Evolutionary conservation across 345 rosid genomes (phyloP), one percentile per base, ranked within the genome.

Genomic region (Raphanus sativus): DNA sequence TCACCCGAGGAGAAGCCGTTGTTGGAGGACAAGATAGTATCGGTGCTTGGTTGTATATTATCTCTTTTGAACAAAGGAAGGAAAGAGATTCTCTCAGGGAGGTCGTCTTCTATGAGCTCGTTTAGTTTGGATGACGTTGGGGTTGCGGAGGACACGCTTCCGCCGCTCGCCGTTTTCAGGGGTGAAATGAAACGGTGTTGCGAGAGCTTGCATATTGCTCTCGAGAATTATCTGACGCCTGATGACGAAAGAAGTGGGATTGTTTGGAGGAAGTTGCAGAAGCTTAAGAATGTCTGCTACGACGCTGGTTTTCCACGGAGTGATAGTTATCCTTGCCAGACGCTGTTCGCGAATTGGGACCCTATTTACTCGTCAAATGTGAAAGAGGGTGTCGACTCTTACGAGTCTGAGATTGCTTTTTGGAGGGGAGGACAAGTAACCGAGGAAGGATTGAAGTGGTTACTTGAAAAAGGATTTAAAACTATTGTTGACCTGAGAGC

Each of bases 151-250:
- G 97, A 89, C 60, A 75, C 83, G 42, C 91, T 90, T 72, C 98
- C 98, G 24, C 98, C 98, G 0, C 98, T 94, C 38, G 97, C 98
- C 9, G 58, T 88, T 80, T 92, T 94, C 81, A 85, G 98, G 81
- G 77, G 87, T 75, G 98, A 92, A 85, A 92, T 94, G 98, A 94
- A 94, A 84, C 89, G 96, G 70, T 94, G 98, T 50, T 87, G 97
- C 13, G 98, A 94, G 84, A 90, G 96, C 83, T 85, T 94, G 80
- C 98, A 94, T 76, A 81, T 92, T 73, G 98, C 98, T 48, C 97
- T 94, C 65, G 90, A 92, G 86, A 85, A 89, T 60, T 89, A 86
- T 69, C 84, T 94, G 87, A 86, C 87, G n/a, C 89, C 89, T 0
- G 90, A 85, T 64, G 97, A 90, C 83, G 83, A 72, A 64, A 87